Evolutionary conservation across 345 rosid genomes (phyloP), one percentile per base, ranked within the genome.

Genomic region (Hirschfeldia incana): DNA sequence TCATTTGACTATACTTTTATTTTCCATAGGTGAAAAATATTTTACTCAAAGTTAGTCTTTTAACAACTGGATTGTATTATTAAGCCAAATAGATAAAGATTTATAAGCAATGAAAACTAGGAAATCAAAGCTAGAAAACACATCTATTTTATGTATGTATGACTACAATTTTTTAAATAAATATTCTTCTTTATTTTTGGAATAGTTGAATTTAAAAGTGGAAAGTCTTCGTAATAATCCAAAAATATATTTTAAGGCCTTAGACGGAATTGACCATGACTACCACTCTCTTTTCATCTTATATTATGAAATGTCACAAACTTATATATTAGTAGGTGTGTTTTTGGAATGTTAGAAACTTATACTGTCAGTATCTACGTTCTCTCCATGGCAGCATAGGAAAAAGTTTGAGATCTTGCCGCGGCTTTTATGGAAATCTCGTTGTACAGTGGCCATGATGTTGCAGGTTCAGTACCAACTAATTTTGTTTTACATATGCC

Each of bases 351-450:
- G 55, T 46, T n/a, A 46, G 55, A 46, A 46, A 46, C 55, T 46
- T 71, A 57, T 12, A 30, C 67, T 11, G 42, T 32, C 42, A 26
- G 21, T 55, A 34, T 75, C 16, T 16, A 32, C 59, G 3, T 65
- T 33, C 69, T 64, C 29, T 11, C 28, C 10, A 73, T 72, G 49
- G 30, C 88, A 88, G 89, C 65, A 77, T 58, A 74, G 71, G 76
- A 44, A 60, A 9, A 16, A 32, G 1, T 16, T 61, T 36, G 87
- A 80, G 42, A 73, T 77, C n/a, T 69, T 85, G 76, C 89, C 85
- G 4, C 42, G 61, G 44, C 17, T 85, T 60, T 42, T 90, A 57
- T 90, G 94, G 94, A 10, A 76, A 12, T 79, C 89, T 17, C 15
- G 21, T 39, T 83, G 73, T 30, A 66, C 81, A 6, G 67, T 85